Base-by-base conservation (phyloP, 164 flowering plant genomes). In the Aristolochia californica region DNA sequence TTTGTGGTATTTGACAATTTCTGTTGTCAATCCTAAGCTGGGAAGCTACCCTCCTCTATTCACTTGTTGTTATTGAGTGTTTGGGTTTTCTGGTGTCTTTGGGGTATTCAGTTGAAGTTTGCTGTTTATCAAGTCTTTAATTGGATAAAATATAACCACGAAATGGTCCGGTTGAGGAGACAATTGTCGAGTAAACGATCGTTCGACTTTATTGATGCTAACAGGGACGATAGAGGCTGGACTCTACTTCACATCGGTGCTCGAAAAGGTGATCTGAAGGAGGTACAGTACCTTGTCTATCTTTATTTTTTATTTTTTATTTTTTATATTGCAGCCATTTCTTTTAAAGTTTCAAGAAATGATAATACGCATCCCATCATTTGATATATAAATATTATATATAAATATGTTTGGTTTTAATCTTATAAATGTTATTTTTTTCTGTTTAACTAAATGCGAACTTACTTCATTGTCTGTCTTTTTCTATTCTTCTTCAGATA, bases 201-300 rank as follows among this genome's bases (percentile, higher is more conserved):
- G 38, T 69, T 68, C 57, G 70, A 62, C 63, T 63, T 67, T 44
- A 75, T 59, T 34, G 40, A 34, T 21, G 72, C 55, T 4, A 88
- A 72, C 62, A 78, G 67, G 57, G 98, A 91, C 69, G 98, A 91
- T 63, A 77, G 98, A 56, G 98, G 95, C 13, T 91, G 98, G 98
- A 88, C 98, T 66, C 56, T 66, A 69, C 97, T 91, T 45, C 98
- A 91, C 57, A 60, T 91, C 34, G 82, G 78, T 61, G 91, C 97
- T 14, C 71, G 85, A 12, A 91, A 76, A 72, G 98, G 98, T n/a
- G 82, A 91, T 74, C 68, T 87, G 25, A 85, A 67, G 67, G 78
- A 72, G 91, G 98, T 91, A 23, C 22, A 48, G 28, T 47, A 26
- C 25, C 14, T 5, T 24, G 43, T 1, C 43, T 54, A 20, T 16